Evolutionary conservation across 2,329 filamentous ascomycete species (phyloP), one percentile per base, ranked within the genome.

Genomic region (Onygenales sp.): DNA sequence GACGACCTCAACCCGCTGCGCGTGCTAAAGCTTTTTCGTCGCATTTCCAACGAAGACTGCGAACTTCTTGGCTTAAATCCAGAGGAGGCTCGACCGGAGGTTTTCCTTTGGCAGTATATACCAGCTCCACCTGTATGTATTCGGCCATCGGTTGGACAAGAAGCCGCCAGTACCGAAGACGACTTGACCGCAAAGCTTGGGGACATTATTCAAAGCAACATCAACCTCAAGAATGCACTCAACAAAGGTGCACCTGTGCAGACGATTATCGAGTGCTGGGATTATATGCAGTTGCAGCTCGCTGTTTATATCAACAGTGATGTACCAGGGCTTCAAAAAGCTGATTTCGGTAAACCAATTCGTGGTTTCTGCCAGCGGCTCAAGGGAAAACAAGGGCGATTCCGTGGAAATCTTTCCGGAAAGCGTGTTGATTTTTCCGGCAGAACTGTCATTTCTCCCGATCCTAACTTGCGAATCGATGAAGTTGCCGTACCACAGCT

Each of bases 391-490:
- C 92, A 97, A 66, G 93, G 93, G 52, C 88, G 93, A 52, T 98
- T 98, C 71, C 86, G 93, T 73, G 93, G 94, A 54, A 98, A 98
- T 63, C 71, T 98, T 55, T 97, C 92, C 0, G 93, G 93, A 67
- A 98, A 98, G 72, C 92, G 93, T 79, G 93, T 98, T 52, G 92
- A 98, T 67, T 98, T 97, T 70, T 98, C 93, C 9, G 93, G 90
- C 14, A 84, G 93, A 68, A 98, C 93, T 0, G 93, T 98, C 70
- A 98, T 98, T 69, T 95, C 91, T 0, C 93, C 93, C 0, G 93
- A 98, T 69, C 93, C 93, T 2, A 98, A 98, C 62, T 70, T 98
- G 48, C 84, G 87, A 14, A 89, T 98, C 58, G 89, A 97, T 60
- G 85, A 98, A 69, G 93, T 98, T 37, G 92, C 92, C 4, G 85